These are phyloP conservation scores for Combretum micranthum DNA, from an alignment of 345 rosid species.

Conservation along the genomic window DNA sequence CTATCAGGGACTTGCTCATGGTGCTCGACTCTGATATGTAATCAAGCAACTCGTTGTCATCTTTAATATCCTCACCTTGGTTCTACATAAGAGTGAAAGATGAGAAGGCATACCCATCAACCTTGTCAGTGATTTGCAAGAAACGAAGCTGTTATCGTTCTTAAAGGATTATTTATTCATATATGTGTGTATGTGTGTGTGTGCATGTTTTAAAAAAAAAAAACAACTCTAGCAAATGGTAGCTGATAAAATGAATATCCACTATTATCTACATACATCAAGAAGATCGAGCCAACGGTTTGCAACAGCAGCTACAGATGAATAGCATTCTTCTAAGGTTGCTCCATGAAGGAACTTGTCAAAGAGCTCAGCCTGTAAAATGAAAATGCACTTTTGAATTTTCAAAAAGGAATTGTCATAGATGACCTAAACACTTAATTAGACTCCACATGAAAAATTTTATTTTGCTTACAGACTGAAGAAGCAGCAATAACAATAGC, in stretches of 20 bases:
- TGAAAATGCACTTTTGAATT: neutral
- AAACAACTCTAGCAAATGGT: neutral
- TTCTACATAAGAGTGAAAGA: slow-evolving; percentile 41
- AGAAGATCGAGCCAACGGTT: slow-evolving; percentile 98
- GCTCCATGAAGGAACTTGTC: slow-evolving; percentile 91
- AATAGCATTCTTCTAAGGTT: slow-evolving; percentile 87
- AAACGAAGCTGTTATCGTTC: too few relatives aligned
- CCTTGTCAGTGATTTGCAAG: too few relatives aligned
- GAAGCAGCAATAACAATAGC: too few relatives aligned
- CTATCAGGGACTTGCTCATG: slow-evolving; percentile 97
- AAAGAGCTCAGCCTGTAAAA: slow-evolving; percentile 84
- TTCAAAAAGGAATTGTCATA: too few relatives aligned
- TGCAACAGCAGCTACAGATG: slow-evolving; percentile 90
- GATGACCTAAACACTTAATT: too few relatives aligned
- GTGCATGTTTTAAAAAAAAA: neutral
- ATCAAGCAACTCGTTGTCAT: slow-evolving; percentile 75
- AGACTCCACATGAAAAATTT: too few relatives aligned
- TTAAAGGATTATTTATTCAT: neutral
- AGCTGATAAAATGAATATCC: slow-evolving; percentile 1
- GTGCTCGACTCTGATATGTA: slow-evolving; percentile 99
- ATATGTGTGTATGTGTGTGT: too few relatives aligned
- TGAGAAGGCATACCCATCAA: too few relatives aligned
- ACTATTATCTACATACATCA: slow-evolving; percentile 43
- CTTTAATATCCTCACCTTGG: slow-evolving; percentile 88
- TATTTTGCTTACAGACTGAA: too few relatives aligned